phyloP scores from a whole-genome alignment of 805 yeast genomes.

The Candida rishiriensis region DNA sequence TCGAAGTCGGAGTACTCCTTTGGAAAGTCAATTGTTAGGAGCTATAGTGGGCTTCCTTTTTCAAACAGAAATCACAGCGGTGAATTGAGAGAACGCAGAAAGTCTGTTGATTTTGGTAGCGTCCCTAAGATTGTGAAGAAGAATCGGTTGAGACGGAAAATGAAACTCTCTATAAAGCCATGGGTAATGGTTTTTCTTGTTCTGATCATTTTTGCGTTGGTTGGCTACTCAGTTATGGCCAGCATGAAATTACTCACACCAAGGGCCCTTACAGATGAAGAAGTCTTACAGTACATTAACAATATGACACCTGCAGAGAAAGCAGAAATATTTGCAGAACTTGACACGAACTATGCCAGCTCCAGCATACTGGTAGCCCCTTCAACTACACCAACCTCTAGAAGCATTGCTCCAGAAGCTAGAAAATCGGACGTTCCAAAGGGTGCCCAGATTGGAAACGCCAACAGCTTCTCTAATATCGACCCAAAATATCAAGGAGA shows the following conservation, averaged over 20 bases:
- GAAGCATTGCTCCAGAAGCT: too few relatives aligned
- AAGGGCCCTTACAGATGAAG: slow-evolving; percentile 4
- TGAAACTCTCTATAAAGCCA: neutral
- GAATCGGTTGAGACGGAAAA: neutral
- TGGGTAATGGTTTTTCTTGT: neutral
- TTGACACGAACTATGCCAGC: neutral
- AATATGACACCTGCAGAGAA: slow-evolving; percentile 7
- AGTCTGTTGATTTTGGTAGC: neutral
- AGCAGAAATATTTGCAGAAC: slow-evolving; percentile 5
- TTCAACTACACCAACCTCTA: too few relatives aligned
- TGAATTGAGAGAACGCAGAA: neutral
- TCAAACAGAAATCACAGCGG: neutral
- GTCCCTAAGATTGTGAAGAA: neutral
- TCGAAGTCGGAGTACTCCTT: slow-evolving; percentile 17
- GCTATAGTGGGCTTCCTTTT: neutral
- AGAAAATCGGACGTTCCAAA: neutral
- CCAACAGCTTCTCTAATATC: slow-evolving; percentile 29
- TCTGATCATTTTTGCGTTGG: slow-evolving; percentile 6
- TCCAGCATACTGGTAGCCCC: neutral
- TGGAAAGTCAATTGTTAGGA: slow-evolving; percentile 2
- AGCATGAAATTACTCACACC: slow-evolving; percentile 13
- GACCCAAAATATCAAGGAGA: slow-evolving; percentile 31
- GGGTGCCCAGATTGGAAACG: neutral
- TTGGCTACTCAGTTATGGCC: slow-evolving; percentile 10
- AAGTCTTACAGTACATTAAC: slow-evolving; percentile 10